Conservation (phyloP, 495 filamentous ascomycete genomes). For the Aspergillus coremiiformis region DNA sequence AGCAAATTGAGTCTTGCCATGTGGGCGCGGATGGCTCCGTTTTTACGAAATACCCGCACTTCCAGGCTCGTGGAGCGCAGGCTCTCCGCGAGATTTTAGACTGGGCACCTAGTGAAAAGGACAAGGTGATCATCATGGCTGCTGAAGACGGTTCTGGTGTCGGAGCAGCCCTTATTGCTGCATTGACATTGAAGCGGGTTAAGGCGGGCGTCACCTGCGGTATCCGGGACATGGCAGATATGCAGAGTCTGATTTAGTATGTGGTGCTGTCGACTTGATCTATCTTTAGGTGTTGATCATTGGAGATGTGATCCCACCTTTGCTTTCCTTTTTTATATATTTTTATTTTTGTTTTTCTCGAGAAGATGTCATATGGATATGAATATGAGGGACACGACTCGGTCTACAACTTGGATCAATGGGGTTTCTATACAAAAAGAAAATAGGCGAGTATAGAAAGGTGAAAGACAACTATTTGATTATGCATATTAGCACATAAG, state of each 20-base stretch:
- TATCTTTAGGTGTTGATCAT: background rate
- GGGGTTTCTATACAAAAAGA: background rate
- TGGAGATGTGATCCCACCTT: background rate
- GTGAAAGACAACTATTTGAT: background rate
- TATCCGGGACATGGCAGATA: conserved; percentile 61
- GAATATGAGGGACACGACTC: background rate
- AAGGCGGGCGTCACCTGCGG: conserved; percentile 71
- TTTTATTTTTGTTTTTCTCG: background rate
- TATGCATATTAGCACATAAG: background rate
- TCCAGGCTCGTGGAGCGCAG: conserved; percentile 81
- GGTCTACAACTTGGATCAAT: background rate
- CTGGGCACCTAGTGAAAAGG: conserved; percentile 71
- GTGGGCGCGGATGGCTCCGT: conserved; percentile 94
- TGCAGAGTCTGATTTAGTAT: conserved; percentile 30
- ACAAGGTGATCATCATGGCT: conserved; percentile 76
- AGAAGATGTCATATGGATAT: background rate
- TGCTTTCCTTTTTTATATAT: background rate
- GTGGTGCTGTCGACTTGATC: background rate
- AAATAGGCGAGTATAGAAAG: background rate
- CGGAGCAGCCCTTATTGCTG: conserved; percentile 91
- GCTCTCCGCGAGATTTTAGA: conserved; percentile 91
- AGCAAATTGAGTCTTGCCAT: conserved; percentile 77
- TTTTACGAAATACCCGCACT: conserved; percentile 98
- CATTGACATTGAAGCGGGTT: conserved; percentile 80
- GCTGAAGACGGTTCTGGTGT: conserved; percentile 95